Percentiles rank a stretch among this genome's conserved stretches.
Conservation (phyloP, 2,329 filamentous ascomycete species). For the Blastomyces percursus region DNA sequence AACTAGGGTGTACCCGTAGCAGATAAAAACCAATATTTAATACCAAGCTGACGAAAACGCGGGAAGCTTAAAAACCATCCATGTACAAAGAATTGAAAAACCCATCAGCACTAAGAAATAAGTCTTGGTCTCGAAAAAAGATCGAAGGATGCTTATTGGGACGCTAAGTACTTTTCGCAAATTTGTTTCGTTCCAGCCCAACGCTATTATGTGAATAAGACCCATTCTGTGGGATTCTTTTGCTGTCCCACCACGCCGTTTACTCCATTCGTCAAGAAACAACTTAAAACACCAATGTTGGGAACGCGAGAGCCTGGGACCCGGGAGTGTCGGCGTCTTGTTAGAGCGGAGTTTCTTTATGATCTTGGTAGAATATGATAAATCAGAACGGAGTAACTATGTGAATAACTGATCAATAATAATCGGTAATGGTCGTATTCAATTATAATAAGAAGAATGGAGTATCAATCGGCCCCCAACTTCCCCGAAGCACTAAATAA, state of each 20-base stretch:
- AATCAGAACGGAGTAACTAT: too few species aligned
- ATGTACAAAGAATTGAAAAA: neutral
- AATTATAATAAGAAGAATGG: neutral
- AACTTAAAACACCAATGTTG: neutral
- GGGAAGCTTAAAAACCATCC: neutral
- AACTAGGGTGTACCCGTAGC: too few species aligned
- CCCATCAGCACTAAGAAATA: neutral
- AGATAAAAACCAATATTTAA: too few species aligned
- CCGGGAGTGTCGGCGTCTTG: too few species aligned
- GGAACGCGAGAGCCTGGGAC: too few species aligned
- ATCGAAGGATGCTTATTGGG: neutral
- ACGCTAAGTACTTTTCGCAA: too few species aligned
- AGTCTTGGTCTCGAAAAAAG: neutral
- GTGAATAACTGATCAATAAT: neutral
- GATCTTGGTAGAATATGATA: too few species aligned
- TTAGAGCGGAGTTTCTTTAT: neutral
- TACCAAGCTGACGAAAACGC: neutral
- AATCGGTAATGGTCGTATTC: neutral
- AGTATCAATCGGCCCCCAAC: neutral
- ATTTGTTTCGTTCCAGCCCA: neutral
- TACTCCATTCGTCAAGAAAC: neutral
- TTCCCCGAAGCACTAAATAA: neutral
- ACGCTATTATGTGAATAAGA: neutral
- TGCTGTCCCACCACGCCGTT: too few species aligned
- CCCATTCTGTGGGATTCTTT: neutral